Base-by-base conservation (phyloP, 495 filamentous ascomycete genomes). In the Platismatia glauca region DNA sequence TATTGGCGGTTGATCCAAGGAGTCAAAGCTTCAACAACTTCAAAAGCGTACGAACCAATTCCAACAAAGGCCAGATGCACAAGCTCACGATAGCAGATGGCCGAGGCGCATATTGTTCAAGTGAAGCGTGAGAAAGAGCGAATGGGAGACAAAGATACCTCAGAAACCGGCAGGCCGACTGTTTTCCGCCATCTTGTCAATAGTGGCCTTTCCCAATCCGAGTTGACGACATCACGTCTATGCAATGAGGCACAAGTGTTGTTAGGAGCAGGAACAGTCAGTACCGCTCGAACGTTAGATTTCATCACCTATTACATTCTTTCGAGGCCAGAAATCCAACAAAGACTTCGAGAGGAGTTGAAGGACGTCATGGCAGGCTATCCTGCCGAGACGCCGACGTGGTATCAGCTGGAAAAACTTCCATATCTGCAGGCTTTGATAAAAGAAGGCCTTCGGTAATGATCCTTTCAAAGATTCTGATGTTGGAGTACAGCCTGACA, bases 351-450 rank as follows among this genome's bases (percentile, higher is more conserved):
- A 22, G 63, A 62, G 1, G 71, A 74, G 50, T 50, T 74, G 18
- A 41, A 55, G 29, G 37, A 60, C n/a, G 22, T 57, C 4, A 72
- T 72, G 66, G 63, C 69, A 9, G 48, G 46, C 39, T 73, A 67
- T 63, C 65, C 65, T 7, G 29, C 16, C 12, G 56, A 44, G 18
- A 52, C 64, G 4, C 71, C 75, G 12, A 64, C 65, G 12, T 71
- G 72, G 67, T 58, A 58, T 4, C 61, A 68, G 31, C 65, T 77
- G 13, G 73, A 75, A 57, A 64, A 62, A 27, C 34, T 73, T 35
- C 68, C 71, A 1, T 75, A 73, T 37, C 60, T 75, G 8, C 68
- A 69, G 27, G 73, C 74, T 7, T 48, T 75, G 12, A 70, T 75
- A 61, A 74, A 77, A 61, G 73, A 76, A 62, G 63, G 71, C n/a